Evolutionary conservation across 257 asterid genomes (phyloP).

Genomic region (Solanum ossicruentum): DNA sequence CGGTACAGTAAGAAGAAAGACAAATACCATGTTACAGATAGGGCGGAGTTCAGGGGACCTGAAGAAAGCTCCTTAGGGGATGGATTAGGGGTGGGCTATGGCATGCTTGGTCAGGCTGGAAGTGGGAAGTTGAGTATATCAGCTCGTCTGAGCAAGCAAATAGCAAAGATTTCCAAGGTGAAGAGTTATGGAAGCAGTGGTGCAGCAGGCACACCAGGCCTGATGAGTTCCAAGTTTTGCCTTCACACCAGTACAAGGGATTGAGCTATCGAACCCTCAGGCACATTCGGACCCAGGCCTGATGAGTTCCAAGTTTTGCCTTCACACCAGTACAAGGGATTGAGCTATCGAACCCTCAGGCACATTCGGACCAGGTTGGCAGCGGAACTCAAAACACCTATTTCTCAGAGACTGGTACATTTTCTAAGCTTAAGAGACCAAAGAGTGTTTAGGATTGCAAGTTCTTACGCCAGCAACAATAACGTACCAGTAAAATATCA

Average conservation of each 20-base stretch:
- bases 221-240: constrained; percentile 87
- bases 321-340: constrained; percentile 99
- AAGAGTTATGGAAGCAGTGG: constrained; percentile 59
- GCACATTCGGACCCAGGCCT: constrained; percentile 47
- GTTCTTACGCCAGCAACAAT: neutral
- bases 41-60: constrained; percentile 83
- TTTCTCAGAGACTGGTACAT: constrained; percentile 84
- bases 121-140: constrained; percentile 81
- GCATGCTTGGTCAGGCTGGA: constrained; percentile 97
- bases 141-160: constrained; percentile 60
- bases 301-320: no score
- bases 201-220: constrained; percentile 54
- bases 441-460: neutral
- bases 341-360: constrained; percentile 89
- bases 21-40: constrained; percentile 76
- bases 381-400: constrained; percentile 83
- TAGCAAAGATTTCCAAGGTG: constrained; percentile 64
- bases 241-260: constrained; percentile 97
- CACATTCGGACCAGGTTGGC: constrained; percentile 49
- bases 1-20: constrained; percentile 92
- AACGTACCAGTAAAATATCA: no score
- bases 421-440: constrained; percentile 68
- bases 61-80: constrained; percentile 99
- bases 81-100: constrained; percentile 95
- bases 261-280: constrained; percentile 92